Conservation (phyloP, 352 stramenopile genomes). For the Thalassiosira hispida region DNA sequence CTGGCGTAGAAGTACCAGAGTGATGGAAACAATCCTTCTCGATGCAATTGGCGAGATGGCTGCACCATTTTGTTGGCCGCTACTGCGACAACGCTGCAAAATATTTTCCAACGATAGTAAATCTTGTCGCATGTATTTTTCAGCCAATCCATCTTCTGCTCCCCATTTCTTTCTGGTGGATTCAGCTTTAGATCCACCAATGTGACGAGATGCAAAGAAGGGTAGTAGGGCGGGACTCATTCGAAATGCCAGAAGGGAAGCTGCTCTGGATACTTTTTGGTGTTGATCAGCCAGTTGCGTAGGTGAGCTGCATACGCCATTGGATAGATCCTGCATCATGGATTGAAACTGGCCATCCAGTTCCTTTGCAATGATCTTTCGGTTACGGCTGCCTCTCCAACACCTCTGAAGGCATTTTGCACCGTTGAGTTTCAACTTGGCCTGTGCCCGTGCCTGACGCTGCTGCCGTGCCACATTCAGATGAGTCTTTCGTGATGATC, state of each 20-base stretch:
- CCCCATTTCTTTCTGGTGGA: background rate
- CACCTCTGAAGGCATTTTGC: conserved; percentile 26
- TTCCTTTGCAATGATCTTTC: conserved; percentile 17
- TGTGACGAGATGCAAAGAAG: conserved; percentile 17
- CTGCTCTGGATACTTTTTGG: conserved; percentile 8
- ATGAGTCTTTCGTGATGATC: conserved; percentile 21
- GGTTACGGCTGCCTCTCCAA: conserved; percentile 17
- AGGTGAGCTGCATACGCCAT: background rate
- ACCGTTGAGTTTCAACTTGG: conserved; percentile 27
- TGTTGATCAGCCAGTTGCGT: background rate
- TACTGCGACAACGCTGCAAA: background rate
- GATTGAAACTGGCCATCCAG: conserved; percentile 17
- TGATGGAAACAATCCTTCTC: conserved; percentile 28
- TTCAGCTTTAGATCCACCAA: background rate
- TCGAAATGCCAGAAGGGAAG: conserved; percentile 35
- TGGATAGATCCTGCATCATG: background rate
- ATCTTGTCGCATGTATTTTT: conserved; percentile 33
- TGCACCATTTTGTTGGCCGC: background rate
- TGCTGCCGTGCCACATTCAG: conserved; percentile 35
- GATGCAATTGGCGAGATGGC: conserved; percentile 19
- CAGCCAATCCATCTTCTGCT: background rate
- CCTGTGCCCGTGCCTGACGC: conserved; percentile 24
- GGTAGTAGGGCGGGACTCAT: conserved; percentile 33
- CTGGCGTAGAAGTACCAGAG: conserved; percentile 30
- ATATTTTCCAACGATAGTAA: conserved; percentile 25